These are phyloP conservation scores for apple (Malus domestica) DNA, from an alignment of 306 rosid species.

Conservation along the genomic window ASM211411v1 NC_041802.1:10566501-10567000, in stretches of 20 bases:
- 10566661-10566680: background rate
- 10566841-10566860: background rate
- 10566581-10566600: slow-evolving; percentile 7
- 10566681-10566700: background rate
- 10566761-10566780: background rate
- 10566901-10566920: no score
- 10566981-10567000: background rate
- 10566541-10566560: slow-evolving; percentile 14
- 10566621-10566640: background rate
- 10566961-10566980: background rate
- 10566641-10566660: slow-evolving; percentile 30
- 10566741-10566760: background rate
- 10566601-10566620: slow-evolving; percentile 15
- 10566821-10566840: background rate
- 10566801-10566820: background rate
- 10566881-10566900: background rate
- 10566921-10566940: background rate
- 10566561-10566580: slow-evolving; percentile 18
- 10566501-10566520: slow-evolving; percentile 6
- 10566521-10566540: background rate
- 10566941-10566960: background rate
- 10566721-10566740: background rate
- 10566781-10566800: background rate
- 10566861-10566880: background rate
- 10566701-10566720: background rate